Percentiles rank a stretch among this genome's conserved stretches.
Evolutionary conservation across 208 protist genomes (phyloP).

Genomic region (Trypanosoma melophagium): DNA sequence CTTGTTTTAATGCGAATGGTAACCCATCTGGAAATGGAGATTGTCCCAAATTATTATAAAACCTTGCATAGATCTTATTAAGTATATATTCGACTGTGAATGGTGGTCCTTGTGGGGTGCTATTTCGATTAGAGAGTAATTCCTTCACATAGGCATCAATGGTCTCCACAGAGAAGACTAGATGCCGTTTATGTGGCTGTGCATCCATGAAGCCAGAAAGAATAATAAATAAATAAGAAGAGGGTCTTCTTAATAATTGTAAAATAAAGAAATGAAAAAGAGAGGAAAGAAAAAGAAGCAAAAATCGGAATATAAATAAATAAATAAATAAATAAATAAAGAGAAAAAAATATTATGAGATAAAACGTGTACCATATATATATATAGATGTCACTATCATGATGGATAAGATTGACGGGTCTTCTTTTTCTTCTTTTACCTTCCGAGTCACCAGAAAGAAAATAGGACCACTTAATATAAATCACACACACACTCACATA

Average conservation of each 20-base stretch:
- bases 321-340: not conserved
- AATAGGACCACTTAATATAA: no score
- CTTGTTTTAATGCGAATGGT: slow-evolving; percentile 55
- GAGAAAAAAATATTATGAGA: not conserved
- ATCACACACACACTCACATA: no score
- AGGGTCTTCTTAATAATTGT: slow-evolving; percentile 3
- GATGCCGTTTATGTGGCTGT: no score
- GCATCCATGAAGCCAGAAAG: not conserved
- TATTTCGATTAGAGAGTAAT: slow-evolving; percentile 16
- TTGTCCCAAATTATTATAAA: slow-evolving; percentile 23
- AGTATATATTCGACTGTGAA: slow-evolving; percentile 36
- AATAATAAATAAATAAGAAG: not conserved
- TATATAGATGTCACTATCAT: not conserved
- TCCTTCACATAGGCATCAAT: slow-evolving; percentile 34
- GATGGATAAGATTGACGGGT: no score
- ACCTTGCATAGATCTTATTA: slow-evolving; percentile 13
- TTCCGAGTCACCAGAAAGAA: no score
- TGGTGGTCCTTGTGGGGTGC: not conserved
- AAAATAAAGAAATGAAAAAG: slow-evolving; percentile 20
- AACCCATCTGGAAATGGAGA: slow-evolving; percentile 34
- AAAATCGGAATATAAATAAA: not conserved
- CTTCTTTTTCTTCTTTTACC: no score
- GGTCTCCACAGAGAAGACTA: not conserved
- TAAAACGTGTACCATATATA: not conserved
- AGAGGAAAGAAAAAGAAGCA: slow-evolving; percentile 17